Evolutionary conservation across 78 protist species (phyloP).

Genomic region (Isochrysis galbana): DNA sequence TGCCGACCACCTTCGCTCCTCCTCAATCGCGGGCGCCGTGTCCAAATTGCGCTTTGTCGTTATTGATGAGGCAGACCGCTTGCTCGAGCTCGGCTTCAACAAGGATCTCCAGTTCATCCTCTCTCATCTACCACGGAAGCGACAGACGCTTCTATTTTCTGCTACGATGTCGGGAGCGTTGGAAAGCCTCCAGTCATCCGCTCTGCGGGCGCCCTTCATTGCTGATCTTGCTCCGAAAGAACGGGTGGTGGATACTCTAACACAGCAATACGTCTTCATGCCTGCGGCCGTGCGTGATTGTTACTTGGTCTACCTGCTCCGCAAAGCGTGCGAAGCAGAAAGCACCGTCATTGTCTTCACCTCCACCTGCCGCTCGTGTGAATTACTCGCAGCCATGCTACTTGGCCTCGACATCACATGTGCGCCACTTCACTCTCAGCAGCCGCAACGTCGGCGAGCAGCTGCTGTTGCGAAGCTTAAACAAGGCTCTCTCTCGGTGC

Average conservation of each 20-base stretch:
- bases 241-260: background rate
- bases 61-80: conserved; percentile 44
- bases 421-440: conserved; percentile 34
- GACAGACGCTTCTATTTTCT: conserved; percentile 43
- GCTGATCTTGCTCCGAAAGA: background rate
- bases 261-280: conserved; percentile 46
- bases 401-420: background rate
- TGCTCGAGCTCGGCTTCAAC: background rate
- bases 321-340: conserved; percentile 42
- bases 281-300: conserved; percentile 52
- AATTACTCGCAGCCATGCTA: conserved; percentile 20
- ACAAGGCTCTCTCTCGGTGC: background rate
- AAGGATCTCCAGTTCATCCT: background rate
- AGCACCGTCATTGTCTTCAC: conserved; percentile 59
- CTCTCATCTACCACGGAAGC: background rate
- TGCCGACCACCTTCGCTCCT: conserved; percentile 23
- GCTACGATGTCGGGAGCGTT: conserved; percentile 32
- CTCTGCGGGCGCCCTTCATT: background rate
- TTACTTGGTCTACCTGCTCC: conserved; percentile 42
- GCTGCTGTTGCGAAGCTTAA: background rate
- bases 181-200: background rate
- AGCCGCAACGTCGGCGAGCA: background rate
- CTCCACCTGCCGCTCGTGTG: conserved; percentile 46
- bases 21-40: background rate
- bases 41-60: background rate